Evolutionary conservation across 2,329 filamentous ascomycete species (phyloP), one percentile per base, ranked within the genome.

Genomic region (Capronia americana): DNA sequence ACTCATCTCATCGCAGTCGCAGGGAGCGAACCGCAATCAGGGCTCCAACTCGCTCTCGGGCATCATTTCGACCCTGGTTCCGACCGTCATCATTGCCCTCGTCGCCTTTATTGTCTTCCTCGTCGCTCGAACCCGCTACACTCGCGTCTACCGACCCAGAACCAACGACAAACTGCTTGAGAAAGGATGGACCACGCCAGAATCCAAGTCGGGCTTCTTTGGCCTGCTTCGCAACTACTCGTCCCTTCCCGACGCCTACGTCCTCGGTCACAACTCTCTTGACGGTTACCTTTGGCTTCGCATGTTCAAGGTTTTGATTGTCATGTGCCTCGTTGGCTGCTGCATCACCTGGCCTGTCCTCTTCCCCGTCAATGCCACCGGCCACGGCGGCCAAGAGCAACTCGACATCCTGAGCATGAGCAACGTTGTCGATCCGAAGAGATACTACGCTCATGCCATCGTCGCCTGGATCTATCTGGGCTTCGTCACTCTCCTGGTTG

Each of bases 281-380:
- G 94, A 98, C 77, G 91, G 91, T 26, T 98, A 93, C 79, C 88
- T 98, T 53, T 97, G 96, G 78, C 84, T 98, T 26, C 92, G 94
- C 24, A 96, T 94, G 73, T 81, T 98, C 69, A 90, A 92, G 72
- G 90, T 95, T 53, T 82, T 91, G 51, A 88, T 90, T 68, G 85
- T 90, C 66, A 90, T 94, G 68, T 93, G 90, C 77, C 85, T 97
- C 32, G 88, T 92, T 6, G 95, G 94, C 56, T 92, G 90, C 74
- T 81, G 87, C 71, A 89, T 97, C 67, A 92, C 92, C 44, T 97
- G 92, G 90, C 94, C 95, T 0, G 84, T 97, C 34, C 83, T 98
- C 17, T 90, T 91, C 86, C 94, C 95, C 0, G 83, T 97, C 74
- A 94, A 97, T 78, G 87, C 88, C 57, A 97, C 92, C 0, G 95